These are phyloP conservation scores for Stemphylium lycopersici DNA, from an alignment of 2,329 filamentous ascomycete genomes.

Conservation along the genomic window DNA sequence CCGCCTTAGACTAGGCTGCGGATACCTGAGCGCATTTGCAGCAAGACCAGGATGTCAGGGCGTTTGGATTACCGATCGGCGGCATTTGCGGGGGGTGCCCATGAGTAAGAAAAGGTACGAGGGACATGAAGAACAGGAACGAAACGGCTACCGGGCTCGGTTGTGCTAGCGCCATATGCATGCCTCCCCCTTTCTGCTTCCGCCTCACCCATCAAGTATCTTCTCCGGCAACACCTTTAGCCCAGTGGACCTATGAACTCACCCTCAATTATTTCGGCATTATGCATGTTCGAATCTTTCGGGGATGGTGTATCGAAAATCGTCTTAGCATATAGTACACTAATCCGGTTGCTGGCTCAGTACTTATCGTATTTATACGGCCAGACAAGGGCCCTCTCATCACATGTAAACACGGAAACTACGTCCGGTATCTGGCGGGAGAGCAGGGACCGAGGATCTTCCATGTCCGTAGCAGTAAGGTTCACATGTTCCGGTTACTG, in stretches of 20 bases:
- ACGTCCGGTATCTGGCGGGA: no score
- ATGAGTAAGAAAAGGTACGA: not conserved
- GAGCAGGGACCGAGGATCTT: no score
- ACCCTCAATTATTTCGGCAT: constrained; percentile 2
- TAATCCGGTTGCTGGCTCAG: constrained; percentile 1
- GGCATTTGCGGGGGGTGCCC: not conserved
- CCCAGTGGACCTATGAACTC: constrained; percentile 1
- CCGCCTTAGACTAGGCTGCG: not conserved
- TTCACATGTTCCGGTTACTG: no score
- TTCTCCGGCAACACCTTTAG: constrained; percentile 6
- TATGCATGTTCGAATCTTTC: constrained; percentile 2
- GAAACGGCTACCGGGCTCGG: constrained; percentile 6
- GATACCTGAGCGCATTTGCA: not conserved
- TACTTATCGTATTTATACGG: not conserved
- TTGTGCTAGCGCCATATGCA: constrained; percentile 14
- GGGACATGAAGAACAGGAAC: not conserved
- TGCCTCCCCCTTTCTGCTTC: constrained; percentile 15
- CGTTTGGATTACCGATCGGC: not conserved
- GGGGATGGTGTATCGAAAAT: constrained; percentile 8
- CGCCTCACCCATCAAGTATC: constrained; percentile 4
- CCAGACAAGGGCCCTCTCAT: not conserved
- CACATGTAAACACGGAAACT: no score
- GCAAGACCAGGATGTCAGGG: not conserved
- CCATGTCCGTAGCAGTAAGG: no score
- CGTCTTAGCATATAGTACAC: constrained; percentile 5